A percentile compares a stretch with the other conserved stretches of the same genome.
These are phyloP conservation scores for Trichoderma sp. DNA, from an alignment of 2,329 filamentous ascomycete genomes.

Conservation along the genomic window DNA sequence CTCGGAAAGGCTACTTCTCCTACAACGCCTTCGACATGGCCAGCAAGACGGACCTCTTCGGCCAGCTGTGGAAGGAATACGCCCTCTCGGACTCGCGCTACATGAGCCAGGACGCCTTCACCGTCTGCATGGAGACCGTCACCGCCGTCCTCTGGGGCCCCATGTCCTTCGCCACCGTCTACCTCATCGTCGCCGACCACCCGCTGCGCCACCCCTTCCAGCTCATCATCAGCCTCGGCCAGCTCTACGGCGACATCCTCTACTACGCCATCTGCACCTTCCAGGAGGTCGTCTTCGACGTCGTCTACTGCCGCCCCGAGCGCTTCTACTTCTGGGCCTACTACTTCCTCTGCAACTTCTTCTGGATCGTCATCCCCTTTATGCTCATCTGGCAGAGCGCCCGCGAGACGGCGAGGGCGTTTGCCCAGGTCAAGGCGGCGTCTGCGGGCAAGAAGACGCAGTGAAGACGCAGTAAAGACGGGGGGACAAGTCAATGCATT, in stretches of 20 bases:
- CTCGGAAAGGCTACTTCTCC: constrained; percentile 57
- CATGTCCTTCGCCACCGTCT: constrained; percentile 52
- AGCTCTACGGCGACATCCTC: constrained; percentile 56
- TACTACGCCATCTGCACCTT: constrained; percentile 55
- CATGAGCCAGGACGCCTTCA: constrained; percentile 54
- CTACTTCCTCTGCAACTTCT: constrained; percentile 54
- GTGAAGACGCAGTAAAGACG: constrained; percentile 33
- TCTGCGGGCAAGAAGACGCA: constrained; percentile 35
- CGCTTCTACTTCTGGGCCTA: constrained; percentile 56
- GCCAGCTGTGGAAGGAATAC: constrained; percentile 62
- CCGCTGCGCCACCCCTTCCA: constrained; percentile 54
- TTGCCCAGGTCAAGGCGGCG: constrained; percentile 36
- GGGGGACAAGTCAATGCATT: too few species aligned
- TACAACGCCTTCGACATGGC: constrained; percentile 48
- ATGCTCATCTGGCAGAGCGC: constrained; percentile 40
- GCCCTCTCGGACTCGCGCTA: constrained; percentile 60
- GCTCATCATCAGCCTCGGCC: constrained; percentile 50
- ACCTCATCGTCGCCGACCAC: constrained; percentile 47
- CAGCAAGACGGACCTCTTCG: constrained; percentile 48
- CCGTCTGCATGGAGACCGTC: constrained; percentile 59
- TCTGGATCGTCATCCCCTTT: constrained; percentile 56
- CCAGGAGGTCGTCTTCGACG: constrained; percentile 44
- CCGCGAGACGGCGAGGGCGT: constrained; percentile 34
- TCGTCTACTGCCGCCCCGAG: constrained; percentile 55
- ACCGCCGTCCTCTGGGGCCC: constrained; percentile 58